Percentiles rank a stretch among this genome's conserved stretches.
These are phyloP conservation scores for Chaetothyriales sp. DNA, from an alignment of 2,329 filamentous ascomycete genomes.

Conservation along the genomic window DNA sequence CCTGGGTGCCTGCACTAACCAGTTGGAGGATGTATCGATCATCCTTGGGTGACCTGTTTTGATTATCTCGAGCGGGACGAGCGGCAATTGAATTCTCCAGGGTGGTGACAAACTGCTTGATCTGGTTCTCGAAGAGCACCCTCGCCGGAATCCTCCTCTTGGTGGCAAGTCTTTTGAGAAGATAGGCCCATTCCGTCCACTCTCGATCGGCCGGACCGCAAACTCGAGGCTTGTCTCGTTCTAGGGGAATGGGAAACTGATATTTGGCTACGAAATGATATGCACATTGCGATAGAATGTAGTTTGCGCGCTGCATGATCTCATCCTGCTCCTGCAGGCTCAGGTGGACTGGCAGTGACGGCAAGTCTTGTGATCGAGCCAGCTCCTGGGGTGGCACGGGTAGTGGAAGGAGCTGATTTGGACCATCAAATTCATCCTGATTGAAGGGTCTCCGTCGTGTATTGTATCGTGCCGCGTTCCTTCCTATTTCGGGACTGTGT, in stretches of 20 bases:
- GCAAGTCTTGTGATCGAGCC: slow-evolving; percentile 65
- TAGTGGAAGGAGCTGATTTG: slow-evolving; percentile 65
- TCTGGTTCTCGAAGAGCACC: slow-evolving; percentile 77
- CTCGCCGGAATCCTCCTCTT: slow-evolving; percentile 73
- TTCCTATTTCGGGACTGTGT: slow-evolving; percentile 11
- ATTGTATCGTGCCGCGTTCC: slow-evolving; percentile 13
- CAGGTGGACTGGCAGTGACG: slow-evolving; percentile 68
- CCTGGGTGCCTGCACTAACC: slow-evolving; percentile 74
- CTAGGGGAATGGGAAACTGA: slow-evolving; percentile 75
- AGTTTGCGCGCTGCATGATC: slow-evolving; percentile 68
- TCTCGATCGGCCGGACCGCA: slow-evolving; percentile 64
- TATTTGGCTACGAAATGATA: slow-evolving; percentile 87
- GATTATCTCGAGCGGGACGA: slow-evolving; percentile 36
- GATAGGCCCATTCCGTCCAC: slow-evolving; percentile 86
- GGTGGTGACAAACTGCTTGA: slow-evolving; percentile 80
- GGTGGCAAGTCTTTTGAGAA: slow-evolving; percentile 71
- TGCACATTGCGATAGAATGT: slow-evolving; percentile 69
- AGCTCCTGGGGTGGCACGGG: slow-evolving; percentile 59
- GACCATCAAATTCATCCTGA: slow-evolving; percentile 79
- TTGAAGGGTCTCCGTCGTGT: slow-evolving; percentile 45
- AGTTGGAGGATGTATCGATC: slow-evolving; percentile 79
- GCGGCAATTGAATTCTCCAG: slow-evolving; percentile 76
- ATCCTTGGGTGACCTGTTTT: slow-evolving; percentile 71
- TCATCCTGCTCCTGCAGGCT: slow-evolving; percentile 73
- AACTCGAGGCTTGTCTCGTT: slow-evolving; percentile 66